Evolutionary conservation across 164 flowering plant genomes (phyloP).

Genomic region (Piper betle): DNA sequence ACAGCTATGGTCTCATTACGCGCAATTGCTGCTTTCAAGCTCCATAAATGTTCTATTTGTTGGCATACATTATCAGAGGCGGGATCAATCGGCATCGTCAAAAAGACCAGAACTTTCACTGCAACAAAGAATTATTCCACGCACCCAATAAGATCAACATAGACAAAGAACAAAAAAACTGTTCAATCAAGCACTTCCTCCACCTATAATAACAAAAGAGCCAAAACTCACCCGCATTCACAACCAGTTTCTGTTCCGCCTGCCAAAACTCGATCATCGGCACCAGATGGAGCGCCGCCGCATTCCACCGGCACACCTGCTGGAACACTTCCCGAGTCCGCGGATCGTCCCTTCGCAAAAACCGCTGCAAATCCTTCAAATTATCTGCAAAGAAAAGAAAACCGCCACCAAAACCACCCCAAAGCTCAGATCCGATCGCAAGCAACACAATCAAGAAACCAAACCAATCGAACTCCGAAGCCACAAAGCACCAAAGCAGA

Average conservation of each 20-base stretch:
- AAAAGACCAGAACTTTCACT: conserved; percentile 91
- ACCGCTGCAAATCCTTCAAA: conserved; percentile 84
- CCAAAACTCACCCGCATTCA: conserved; percentile 47
- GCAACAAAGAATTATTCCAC: conserved; percentile 10
- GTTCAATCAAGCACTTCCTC: too few species aligned
- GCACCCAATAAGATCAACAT: not conserved
- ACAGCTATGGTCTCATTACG: conserved; percentile 51
- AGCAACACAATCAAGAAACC: not conserved
- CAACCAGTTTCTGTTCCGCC: conserved; percentile 52
- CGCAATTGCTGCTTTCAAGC: conserved; percentile 48
- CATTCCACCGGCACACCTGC: conserved; percentile 90
- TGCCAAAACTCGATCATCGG: conserved; percentile 69
- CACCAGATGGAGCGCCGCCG: conserved; percentile 53
- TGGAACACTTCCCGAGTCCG: conserved; percentile 73
- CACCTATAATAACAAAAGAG: not conserved
- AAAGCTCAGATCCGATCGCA: not conserved
- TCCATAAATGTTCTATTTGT: conserved; percentile 84
- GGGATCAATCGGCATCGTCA: conserved; percentile 82
- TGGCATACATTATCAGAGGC: conserved; percentile 53
- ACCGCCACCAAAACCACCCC: too few species aligned
- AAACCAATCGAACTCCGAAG: not conserved
- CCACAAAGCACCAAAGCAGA: not conserved
- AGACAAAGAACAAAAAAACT: not conserved
- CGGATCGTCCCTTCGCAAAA: conserved; percentile 83
- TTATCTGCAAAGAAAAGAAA: conserved; percentile 36